Evolutionary conservation across 2,329 filamentous ascomycete species (phyloP), one percentile per base, ranked within the genome.

Genomic region (Claviceps monticola): DNA sequence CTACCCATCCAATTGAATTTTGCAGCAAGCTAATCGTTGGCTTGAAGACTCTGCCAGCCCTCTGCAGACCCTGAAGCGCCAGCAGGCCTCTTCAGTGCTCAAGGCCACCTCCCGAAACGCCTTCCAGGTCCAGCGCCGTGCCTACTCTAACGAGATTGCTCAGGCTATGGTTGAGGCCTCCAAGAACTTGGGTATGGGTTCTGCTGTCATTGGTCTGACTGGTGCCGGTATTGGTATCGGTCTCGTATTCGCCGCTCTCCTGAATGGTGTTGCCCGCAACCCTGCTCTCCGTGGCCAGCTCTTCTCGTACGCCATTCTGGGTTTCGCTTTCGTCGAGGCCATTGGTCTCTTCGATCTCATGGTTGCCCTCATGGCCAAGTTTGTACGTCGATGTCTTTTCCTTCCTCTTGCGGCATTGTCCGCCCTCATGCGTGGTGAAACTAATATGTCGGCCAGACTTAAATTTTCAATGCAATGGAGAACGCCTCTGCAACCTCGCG

Each of bases 151-250:
- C 68, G 86, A 90, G 82, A 86, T 90, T 73, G 85, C 86, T 75
- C 79, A 85, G 72, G 86, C 86, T 73, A 84, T 90, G 78, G 86
- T 90, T 71, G 84, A 89, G 80, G 85, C 88, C 75, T 89, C 86
- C 74, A 86, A 88, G 82, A 89, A 89, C 83, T 72, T 89, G 68
- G 86, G 86, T 80, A 89, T 89, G 85, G 86, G 86, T 74, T 78
- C 83, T 64, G 88, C 88, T 68, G 88, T 88, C 77, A 89, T 94
- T 69, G 88, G 88, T 85, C 85, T 94, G 68, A 87, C 85, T 70
- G 85, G 85, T 84, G 85, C 86, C 69, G 86, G 87, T 88, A 88
- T 93, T 73, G 88, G 88, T 87, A 94, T 93, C 75, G 88, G 88
- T 80, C 83, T 91, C 70, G 88, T 94, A 70, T 94, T 94, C 82